A percentile compares a stretch with the other conserved stretches of the same genome.
These are phyloP conservation scores for Gaertneriomyces sp. DNA, from an alignment of 192 early-diverging fungal species.

Conservation along the genomic window DNA sequence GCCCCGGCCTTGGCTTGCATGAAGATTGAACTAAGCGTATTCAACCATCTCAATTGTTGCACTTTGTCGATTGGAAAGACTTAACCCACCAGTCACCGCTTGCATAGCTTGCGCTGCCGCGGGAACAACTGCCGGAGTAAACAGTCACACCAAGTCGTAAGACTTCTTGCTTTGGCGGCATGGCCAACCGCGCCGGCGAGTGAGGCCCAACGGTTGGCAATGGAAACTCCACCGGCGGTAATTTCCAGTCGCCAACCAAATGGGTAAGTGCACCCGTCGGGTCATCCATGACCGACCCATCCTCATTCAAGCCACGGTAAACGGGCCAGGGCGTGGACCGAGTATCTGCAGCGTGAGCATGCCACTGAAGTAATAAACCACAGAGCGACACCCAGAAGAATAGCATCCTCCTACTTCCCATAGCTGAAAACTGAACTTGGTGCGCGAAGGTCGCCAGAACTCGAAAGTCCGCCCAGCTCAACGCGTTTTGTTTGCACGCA, in stretches of 20 bases:
- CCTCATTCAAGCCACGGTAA: neutral
- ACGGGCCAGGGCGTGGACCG: neutral
- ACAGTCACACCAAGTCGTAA: neutral
- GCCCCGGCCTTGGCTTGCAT: neutral
- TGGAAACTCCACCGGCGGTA: neutral
- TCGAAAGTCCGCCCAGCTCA: too few species aligned
- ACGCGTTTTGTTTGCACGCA: too few species aligned
- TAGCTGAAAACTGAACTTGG: too few species aligned
- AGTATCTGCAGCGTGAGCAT: too few species aligned
- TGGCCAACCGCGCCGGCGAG: neutral
- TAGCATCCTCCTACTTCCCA: too few species aligned
- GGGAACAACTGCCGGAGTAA: neutral
- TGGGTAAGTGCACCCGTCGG: too few species aligned
- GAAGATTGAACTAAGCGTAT: neutral
- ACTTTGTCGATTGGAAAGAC: neutral
- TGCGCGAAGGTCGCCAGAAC: too few species aligned
- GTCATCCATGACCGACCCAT: neutral
- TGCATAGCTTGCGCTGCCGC: neutral
- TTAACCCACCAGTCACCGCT: neutral
- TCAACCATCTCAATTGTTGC: neutral
- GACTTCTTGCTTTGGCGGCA: neutral
- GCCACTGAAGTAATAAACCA: too few species aligned
- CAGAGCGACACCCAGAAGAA: too few species aligned
- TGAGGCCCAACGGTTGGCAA: neutral
- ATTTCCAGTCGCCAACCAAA: neutral